Evolutionary conservation across 441 rosid genomes (phyloP), one percentile per base, ranked within the genome.

Genomic region (California macrophylla): DNA sequence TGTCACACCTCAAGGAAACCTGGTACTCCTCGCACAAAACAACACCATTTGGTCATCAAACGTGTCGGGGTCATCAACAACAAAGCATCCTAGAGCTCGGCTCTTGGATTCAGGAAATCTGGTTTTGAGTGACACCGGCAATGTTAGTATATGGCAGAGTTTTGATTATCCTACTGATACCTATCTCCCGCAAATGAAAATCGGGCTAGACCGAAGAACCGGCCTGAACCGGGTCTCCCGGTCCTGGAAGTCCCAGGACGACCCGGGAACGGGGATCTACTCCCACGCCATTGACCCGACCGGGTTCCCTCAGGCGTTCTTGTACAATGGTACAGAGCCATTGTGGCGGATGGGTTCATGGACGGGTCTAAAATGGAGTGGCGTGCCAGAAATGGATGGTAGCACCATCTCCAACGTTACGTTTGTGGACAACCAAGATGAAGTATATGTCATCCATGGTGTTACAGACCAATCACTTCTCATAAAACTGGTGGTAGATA

Each of bases 291-390:
- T 86, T 23, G 83, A 86, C 6, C 81, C 86, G 1, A 66, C 12
- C 4, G 92, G 85, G 29, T 84, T 67, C 62, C 87, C 92, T 1
- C 89, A 92, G 70, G 18, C 83, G 58, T 75, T 79, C 25, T 34
- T 86, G 10, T 86, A 85, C 73, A 83, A 82, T 12, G 89, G 85
- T 26, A 32, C 34, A 16, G 18, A 0, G 3, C 74, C 67, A 0
- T 68, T 26, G 74, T 87, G 87, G 87, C 82, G 93, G 8, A 64
- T 67, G 0, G 93, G 97, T 0, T 74, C 93, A 7, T 89, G 95
- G 95, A 89, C 87, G 0, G 90, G 91, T 7, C 67, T 63, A 3
- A 71, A 77, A 38, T 84, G 85, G 91, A 86, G 81, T 52, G 85
- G 86, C 12, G 75, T 84, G 4, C 87, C 89, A 4, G 82, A 80